Evolutionary conservation across 2,329 filamentous ascomycete species (phyloP), one percentile per base, ranked within the genome.

Genomic region (Orbilia ellipsospora): DNA sequence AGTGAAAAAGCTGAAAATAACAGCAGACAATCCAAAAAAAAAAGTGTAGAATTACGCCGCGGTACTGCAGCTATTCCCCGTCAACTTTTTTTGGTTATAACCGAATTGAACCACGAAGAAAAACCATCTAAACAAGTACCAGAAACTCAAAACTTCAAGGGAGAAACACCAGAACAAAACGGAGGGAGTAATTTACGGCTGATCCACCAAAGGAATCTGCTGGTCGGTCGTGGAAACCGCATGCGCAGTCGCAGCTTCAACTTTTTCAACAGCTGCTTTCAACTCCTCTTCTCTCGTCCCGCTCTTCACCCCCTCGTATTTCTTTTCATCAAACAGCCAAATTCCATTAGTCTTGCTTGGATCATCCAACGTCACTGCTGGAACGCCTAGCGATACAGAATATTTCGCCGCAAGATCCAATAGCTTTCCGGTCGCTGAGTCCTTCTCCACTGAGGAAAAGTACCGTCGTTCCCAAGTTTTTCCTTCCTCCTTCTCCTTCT

Each of bases 381-480:
- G 15, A 12, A 68, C 44, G 1, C 56, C 55, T 78, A 86, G 80
- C 79, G 78, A 7, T 79, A 70, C 28, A 84, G 77, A 40, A 44
- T 60, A 56, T 18, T 65, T 59, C 18, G 82, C 82, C 20, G 85
- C 81, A 65, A 80, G 81, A 48, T 82, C 83, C 1, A 82, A 84
- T 52, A 88, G 81, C 36, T 81, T 78, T 57, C 82, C 80, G 78
- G 87, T 83, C 1, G 81, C 79, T 16, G 79, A 74, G 68, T 85
- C 83, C 74, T 85, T 81, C 84, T 86, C 79, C 80, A 87, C 80
- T 80, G 82, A 80, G 70, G 85, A 88, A 84, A 98, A 99, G 84
- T 95, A 98, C 65, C 90, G 87, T 54, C 93, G 87, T 80, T 93
- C 87, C 94, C 95, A 99, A 48, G 88, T 85, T 51, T 87, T 87